Conservation (phyloP, 169 alveolate genomes). For the Plasmodium berghei region DNA sequence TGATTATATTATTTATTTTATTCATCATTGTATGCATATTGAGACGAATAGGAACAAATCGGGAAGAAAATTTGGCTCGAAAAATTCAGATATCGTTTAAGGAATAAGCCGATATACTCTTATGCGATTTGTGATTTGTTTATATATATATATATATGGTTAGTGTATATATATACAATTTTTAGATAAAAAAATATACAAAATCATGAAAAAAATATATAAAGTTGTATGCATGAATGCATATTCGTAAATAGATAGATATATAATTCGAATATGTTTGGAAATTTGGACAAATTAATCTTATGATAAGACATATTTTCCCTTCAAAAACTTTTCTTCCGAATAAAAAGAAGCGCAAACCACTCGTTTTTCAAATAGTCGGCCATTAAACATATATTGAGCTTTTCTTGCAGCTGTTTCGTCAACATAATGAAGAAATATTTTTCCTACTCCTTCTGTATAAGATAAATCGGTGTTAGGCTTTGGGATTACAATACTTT, state of each 20-base stretch:
- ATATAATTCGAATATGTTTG: neutral
- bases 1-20: no score
- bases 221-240: neutral
- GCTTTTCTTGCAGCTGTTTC: slow-evolving; percentile 90
- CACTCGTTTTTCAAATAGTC: slow-evolving; percentile 90
- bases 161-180: neutral
- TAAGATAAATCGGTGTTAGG: slow-evolving; percentile 87
- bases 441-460: slow-evolving; percentile 88
- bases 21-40: no score
- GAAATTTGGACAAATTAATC: neutral
- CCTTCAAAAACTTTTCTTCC: slow-evolving; percentile 83
- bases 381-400: slow-evolving; percentile 90
- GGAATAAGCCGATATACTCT: no score
- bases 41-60: no score
- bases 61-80: no score
- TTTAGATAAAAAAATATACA: neutral
- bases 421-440: slow-evolving; percentile 86
- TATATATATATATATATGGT: neutral
- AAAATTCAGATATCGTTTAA: no score
- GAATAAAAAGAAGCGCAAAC: slow-evolving; percentile 93
- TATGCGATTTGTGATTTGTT: no score
- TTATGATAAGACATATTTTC: slow-evolving; percentile 88
- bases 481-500: slow-evolving; percentile 88
- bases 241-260: neutral
- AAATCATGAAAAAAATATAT: neutral